Conservation (phyloP, 116 monocot species). For the Phalaenopsis hybrid region DNA sequence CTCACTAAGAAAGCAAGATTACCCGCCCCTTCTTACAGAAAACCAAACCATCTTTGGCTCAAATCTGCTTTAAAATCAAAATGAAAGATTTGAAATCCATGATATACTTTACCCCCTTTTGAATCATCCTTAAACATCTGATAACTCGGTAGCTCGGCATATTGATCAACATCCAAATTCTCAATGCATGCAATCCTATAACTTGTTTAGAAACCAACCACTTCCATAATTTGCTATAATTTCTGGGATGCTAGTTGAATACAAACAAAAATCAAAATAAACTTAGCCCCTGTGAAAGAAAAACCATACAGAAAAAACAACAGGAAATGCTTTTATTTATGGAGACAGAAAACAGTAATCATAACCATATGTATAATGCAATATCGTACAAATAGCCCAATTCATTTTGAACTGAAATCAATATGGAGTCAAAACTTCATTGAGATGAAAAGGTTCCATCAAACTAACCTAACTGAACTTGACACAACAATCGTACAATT, state of each 20-base stretch:
- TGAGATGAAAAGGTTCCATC: neutral
- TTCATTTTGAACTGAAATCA: neutral
- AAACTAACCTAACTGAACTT: neutral
- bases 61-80: too few relatives aligned
- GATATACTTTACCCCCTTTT: neutral
- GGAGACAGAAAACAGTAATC: neutral
- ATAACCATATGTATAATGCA: neutral
- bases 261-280: neutral
- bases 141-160: neutral
- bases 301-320: neutral
- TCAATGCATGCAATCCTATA: neutral
- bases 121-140: neutral
- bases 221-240: neutral
- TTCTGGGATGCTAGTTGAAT: neutral
- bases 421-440: neutral
- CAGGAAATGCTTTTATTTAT: neutral
- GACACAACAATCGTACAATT: neutral
- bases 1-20: too few relatives aligned
- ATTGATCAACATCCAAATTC: neutral
- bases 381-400: neutral
- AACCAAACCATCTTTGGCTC: too few relatives aligned
- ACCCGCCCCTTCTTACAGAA: too few relatives aligned
- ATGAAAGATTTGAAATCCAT: neutral
- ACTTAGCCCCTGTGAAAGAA: neutral
- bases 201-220: neutral